phyloP scores from a whole-genome alignment of 352 stramenopile genomes.

The Paralagenidium karlingii region DNA sequence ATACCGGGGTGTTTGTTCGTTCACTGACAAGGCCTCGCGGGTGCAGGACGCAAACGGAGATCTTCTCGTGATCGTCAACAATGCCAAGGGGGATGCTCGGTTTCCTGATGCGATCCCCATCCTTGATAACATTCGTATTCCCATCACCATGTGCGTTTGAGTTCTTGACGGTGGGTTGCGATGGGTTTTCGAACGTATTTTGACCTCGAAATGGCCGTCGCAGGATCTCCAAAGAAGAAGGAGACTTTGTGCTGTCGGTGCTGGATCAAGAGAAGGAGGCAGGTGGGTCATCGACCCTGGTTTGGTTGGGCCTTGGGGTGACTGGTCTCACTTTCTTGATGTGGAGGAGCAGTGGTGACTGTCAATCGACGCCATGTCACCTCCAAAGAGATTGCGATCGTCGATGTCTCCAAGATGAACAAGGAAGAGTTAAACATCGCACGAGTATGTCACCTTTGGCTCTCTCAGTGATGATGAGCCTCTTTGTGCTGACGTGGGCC shows the following conservation, averaged over 20 bases:
- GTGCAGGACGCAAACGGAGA: conserved; percentile 14
- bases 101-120: conserved; percentile 24
- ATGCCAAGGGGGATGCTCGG: conserved; percentile 35
- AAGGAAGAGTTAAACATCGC: conserved; percentile 27
- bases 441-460: conserved; percentile 7
- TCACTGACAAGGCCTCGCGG: conserved; percentile 50
- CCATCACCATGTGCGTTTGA: conserved; percentile 38
- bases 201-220: background rate
- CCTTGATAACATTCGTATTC: conserved; percentile 17
- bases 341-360: no score
- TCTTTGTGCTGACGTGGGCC: no score
- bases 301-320: no score
- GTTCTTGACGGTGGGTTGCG: background rate
- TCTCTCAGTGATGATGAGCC: no score
- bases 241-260: conserved; percentile 44
- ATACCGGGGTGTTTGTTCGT: conserved; percentile 43
- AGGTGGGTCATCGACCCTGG: no score
- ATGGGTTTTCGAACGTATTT: background rate
- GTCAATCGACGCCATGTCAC: no score
- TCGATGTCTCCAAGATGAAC: conserved; percentile 17
- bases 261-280: conserved; percentile 46
- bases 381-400: no score
- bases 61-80: conserved; percentile 48
- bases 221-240: conserved; percentile 51
- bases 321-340: no score